A percentile compares a stretch with the other conserved stretches of the same genome.
Evolutionary conservation across 2,329 filamentous ascomycete genomes (phyloP).

Genomic region (Colletotrichum tropicale): DNA sequence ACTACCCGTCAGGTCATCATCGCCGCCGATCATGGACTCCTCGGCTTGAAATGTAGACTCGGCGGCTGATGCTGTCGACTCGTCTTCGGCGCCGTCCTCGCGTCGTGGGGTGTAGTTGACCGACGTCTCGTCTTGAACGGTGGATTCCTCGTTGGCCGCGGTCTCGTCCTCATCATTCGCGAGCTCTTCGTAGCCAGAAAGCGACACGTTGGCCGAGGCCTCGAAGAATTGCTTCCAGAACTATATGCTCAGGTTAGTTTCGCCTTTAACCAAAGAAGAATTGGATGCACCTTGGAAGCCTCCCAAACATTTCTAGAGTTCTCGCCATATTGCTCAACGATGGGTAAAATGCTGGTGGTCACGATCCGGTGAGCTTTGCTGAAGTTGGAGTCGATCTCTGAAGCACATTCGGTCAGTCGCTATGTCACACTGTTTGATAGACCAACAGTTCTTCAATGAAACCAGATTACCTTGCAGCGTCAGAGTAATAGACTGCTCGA

Average conservation of each 20-base stretch:
- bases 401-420: neutral
- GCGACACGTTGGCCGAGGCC: constrained; percentile 93
- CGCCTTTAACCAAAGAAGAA: constrained; percentile 12
- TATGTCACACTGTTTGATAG: neutral
- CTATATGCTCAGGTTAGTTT: constrained; percentile 45
- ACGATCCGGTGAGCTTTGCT: constrained; percentile 96
- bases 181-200: constrained; percentile 91
- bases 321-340: constrained; percentile 94
- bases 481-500: constrained; percentile 96
- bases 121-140: constrained; percentile 50
- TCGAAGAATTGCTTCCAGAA: constrained; percentile 99
- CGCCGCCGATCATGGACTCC: constrained; percentile 73
- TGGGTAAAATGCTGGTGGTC: constrained; percentile 87
- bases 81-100: constrained; percentile 38
- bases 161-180: constrained; percentile 67
- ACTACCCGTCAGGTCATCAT: constrained; percentile 66
- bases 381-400: constrained; percentile 99
- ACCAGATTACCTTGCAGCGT: constrained; percentile 77
- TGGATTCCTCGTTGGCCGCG: constrained; percentile 55
- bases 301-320: constrained; percentile 96
- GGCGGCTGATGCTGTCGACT: constrained; percentile 35
- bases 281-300: constrained; percentile 76
- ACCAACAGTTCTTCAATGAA: neutral
- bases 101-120: constrained; percentile 46
- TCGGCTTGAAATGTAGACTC: constrained; percentile 49